Percentiles rank a stretch among this genome's conserved stretches.
phyloP scores from a whole-genome alignment of 73 alveolate species.

The Tetrahymena elliotti region DNA sequence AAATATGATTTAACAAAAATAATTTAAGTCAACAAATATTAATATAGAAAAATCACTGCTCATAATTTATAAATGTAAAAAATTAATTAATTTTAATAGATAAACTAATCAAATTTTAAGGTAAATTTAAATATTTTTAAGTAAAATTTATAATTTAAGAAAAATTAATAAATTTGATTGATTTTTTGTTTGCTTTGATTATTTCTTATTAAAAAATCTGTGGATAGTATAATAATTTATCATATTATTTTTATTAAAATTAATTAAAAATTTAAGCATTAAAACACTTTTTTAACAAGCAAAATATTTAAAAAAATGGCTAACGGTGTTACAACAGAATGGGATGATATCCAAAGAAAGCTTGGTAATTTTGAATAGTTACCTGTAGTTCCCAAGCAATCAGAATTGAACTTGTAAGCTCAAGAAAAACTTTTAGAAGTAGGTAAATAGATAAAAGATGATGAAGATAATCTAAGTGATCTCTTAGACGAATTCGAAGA shows the following conservation, averaged over 20 bases:
- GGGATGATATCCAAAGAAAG: constrained; percentile 39
- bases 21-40: too few species aligned
- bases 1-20: too few species aligned
- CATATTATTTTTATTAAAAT: background rate
- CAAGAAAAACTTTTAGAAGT: constrained; percentile 10
- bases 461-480: background rate
- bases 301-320: constrained; percentile 15
- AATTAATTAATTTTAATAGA: too few species aligned
- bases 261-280: background rate
- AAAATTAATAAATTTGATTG: too few species aligned
- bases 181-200: background rate
- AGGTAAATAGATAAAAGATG: background rate
- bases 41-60: too few species aligned
- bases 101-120: background rate
- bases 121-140: background rate
- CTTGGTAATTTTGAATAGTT: constrained; percentile 28
- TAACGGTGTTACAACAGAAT: constrained; percentile 41
- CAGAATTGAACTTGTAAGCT: constrained; percentile 14
- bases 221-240: background rate
- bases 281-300: background rate
- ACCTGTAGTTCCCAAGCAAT: constrained; percentile 1
- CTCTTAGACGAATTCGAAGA: constrained; percentile 6
- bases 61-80: background rate
- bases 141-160: background rate
- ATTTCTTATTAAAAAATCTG: background rate